Evolutionary conservation across 108 stramenopile species (phyloP), one percentile per base, ranked within the genome.

Genomic region (Pinguiococcus pyrenoidosus): DNA sequence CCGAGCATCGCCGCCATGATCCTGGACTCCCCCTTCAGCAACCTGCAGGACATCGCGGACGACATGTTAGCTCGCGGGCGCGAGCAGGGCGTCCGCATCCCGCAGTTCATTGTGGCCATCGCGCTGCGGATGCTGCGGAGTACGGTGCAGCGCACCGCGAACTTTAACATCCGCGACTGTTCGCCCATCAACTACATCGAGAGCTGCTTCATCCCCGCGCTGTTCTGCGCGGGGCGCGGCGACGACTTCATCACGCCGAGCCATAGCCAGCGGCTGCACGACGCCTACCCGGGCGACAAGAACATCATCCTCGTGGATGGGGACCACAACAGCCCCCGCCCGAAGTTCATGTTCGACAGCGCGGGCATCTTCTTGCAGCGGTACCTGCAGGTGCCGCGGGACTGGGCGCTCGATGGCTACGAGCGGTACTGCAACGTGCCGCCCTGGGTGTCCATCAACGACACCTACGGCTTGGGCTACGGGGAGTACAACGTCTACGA

Each of bases 1-100:
- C 87, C 91, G n/a, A 73, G 69, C 46, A 92, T 92, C 52, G 70
- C 59, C 21, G 64, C 48, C 40, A 44, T 44, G 43, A 82, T 99
- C 45, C 68, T 96, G 32, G 97, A 99, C 58, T 84, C 82, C 6
- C 75, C 97, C 14, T 99, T 99, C 74, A 73, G 90, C 0, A 85
- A 89, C 66, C 66, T 99, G 47, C 68, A 73, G 3, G 79, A 78
- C 46, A 64, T 99, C 13, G 84, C 84, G 10, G 88, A 90, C 61
- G 88, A 92, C 73, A 86, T 95, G 83, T 89, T 95, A 9, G 89
- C 91, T 64, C 83, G 87, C 59, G 89, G 82, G 17, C 51, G 85
- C 26, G 83, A 91, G 29, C 56, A 66, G 32, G 84, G 84, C 10
- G 82, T 85, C 32, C 66, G 65, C 41, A 82, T 84, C 23, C 84